Conservation (phyloP, 495 filamentous ascomycete genomes). For the Ascobolus immersus region DNA sequence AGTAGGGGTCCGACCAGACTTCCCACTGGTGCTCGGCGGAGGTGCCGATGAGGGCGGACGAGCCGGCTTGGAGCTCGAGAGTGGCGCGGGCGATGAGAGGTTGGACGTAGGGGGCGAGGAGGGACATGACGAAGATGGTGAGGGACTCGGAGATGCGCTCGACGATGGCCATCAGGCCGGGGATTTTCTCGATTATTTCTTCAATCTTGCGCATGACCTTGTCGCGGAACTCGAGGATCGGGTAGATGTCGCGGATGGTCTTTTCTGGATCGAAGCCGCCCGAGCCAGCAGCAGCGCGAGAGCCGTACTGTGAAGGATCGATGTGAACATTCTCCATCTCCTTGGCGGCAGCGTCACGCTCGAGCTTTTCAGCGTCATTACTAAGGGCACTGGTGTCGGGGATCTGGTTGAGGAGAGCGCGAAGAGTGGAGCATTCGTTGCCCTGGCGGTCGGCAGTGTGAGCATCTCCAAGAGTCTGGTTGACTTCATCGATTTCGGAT, state of each 20-base stretch:
- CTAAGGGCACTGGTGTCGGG: conserved; percentile 55
- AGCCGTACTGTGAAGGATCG: conserved; percentile 2
- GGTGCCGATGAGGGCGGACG: conserved; percentile 60
- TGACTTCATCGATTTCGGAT: conserved; percentile 74
- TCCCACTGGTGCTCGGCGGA: conserved; percentile 55
- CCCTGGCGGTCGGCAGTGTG: conserved; percentile 18
- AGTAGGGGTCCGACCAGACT: conserved; percentile 56
- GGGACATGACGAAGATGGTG: conserved; percentile 61
- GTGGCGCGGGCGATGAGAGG: conserved; percentile 70
- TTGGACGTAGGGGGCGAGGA: conserved; percentile 62
- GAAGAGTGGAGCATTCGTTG: conserved; percentile 27
- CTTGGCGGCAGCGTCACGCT: conserved; percentile 47
- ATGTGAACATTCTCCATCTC: conserved; percentile 31
- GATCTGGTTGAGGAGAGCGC: conserved; percentile 46
- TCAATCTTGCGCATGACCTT: conserved; percentile 65
- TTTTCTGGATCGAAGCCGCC: conserved; percentile 52
- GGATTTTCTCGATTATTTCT: conserved; percentile 51
- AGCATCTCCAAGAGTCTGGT: conserved; percentile 42
- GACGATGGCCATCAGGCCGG: conserved; percentile 48
- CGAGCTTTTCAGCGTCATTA: conserved; percentile 50
- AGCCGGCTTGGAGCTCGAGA: conserved; percentile 55
- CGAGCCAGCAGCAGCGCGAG: conserved; percentile 2
- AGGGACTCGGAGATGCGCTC: conserved; percentile 58
- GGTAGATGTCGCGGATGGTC: conserved; percentile 65
- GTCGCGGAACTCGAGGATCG: conserved; percentile 82